Evolutionary conservation across 495 filamentous ascomycete genomes (phyloP).

Genomic region (Trichocladium antarcticum): DNA sequence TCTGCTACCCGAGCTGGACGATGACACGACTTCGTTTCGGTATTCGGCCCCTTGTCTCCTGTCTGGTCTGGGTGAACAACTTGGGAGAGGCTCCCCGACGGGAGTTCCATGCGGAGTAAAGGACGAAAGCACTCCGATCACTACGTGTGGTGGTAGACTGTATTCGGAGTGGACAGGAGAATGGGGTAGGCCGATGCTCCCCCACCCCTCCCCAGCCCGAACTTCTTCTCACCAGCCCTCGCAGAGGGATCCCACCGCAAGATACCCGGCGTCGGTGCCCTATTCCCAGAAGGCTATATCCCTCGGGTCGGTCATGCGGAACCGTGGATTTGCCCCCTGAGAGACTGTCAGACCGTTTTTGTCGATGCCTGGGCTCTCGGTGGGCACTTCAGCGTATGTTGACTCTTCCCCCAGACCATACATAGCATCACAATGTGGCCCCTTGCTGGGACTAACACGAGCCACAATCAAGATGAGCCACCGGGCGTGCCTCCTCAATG

Average conservation of each 20-base stretch:
- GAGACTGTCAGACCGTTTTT: slow-evolving; percentile 11
- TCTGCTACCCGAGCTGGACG: neutral
- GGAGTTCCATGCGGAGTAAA: no score
- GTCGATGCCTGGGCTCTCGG: slow-evolving; percentile 7
- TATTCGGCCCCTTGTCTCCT: neutral
- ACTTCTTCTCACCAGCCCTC: neutral
- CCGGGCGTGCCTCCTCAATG: slow-evolving; percentile 14
- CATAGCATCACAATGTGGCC: neutral
- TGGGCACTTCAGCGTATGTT: slow-evolving; percentile 16
- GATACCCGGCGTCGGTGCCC: slow-evolving; percentile 5
- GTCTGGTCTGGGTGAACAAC: no score
- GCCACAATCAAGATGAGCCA: slow-evolving; percentile 3
- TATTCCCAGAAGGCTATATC: slow-evolving; percentile 17
- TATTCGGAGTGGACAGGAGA: slow-evolving; percentile 14
- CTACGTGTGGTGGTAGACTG: neutral
- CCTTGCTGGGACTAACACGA: neutral
- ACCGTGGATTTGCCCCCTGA: slow-evolving; percentile 18
- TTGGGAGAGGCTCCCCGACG: no score
- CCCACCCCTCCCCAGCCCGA: neutral
- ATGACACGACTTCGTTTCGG: neutral
- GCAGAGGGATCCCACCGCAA: neutral
- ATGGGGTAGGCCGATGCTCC: slow-evolving; percentile 1
- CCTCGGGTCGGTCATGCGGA: neutral
- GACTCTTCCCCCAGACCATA: neutral
- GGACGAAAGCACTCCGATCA: neutral